Conservation (phyloP, 768 basidiomycete genomes). For the Gloeopeniophorella convolvens region DNA sequence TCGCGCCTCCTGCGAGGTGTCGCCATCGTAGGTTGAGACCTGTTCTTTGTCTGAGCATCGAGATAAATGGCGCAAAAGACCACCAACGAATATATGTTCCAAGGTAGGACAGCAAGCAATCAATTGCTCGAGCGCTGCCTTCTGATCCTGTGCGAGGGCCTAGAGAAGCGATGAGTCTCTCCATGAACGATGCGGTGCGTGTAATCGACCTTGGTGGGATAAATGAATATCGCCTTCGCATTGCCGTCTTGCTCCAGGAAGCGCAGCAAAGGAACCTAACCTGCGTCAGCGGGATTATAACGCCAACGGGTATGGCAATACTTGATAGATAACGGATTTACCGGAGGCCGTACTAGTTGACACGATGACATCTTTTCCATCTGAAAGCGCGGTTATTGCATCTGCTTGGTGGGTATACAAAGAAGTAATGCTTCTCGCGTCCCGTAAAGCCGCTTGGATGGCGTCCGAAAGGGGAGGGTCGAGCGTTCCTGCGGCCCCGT, state of each 20-base stretch:
- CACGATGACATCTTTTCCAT: conserved; percentile 69
- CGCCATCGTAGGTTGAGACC: conserved; percentile 83
- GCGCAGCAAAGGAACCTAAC: conserved; percentile 67
- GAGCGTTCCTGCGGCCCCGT: conserved; percentile 35
- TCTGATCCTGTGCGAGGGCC: conserved; percentile 90
- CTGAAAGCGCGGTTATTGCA: conserved; percentile 58
- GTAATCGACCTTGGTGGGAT: conserved; percentile 70
- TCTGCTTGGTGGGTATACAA: conserved; percentile 67
- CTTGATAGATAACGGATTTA: conserved; percentile 85
- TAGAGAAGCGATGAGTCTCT: conserved; percentile 24
- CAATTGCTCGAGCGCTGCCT: conserved; percentile 59
- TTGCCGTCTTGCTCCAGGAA: conserved; percentile 54
- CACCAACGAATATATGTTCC: conserved; percentile 47
- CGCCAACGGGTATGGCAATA: conserved; percentile 22
- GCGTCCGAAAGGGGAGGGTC: conserved; percentile 51
- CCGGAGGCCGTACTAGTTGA: conserved; percentile 89
- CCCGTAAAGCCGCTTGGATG: conserved; percentile 48
- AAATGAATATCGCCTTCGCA: conserved; percentile 76
- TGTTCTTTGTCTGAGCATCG: conserved; percentile 20
- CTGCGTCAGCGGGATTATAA: neutral
- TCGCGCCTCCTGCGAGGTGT: conserved; percentile 68
- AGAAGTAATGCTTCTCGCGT: conserved; percentile 52
- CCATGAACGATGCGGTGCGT: neutral
- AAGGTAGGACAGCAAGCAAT: conserved; percentile 54
- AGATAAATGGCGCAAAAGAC: neutral